phyloP scores from a whole-genome alignment of 176 grass and related monocot genomes.

The Carex littledalei region DNA sequence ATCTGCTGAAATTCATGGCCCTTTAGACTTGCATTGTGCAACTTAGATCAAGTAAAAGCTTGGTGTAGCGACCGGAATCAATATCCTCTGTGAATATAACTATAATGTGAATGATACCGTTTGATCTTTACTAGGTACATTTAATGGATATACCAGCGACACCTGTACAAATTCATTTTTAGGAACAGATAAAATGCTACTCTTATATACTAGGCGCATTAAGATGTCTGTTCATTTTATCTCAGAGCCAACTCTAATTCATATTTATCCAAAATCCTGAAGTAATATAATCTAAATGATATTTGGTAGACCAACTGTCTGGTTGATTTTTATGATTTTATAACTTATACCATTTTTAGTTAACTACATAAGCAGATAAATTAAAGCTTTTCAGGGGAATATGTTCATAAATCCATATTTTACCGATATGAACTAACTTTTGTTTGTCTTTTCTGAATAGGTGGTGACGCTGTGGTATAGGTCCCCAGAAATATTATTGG shows the following conservation, averaged over 20 bases:
- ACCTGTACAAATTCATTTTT: neutral
- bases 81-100: neutral
- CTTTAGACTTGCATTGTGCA: neutral
- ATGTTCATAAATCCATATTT: neutral
- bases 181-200: neutral
- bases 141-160: too few species aligned
- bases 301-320: neutral
- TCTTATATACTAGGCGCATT: neutral
- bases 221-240: neutral
- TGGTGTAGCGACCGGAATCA: neutral
- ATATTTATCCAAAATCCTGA: neutral
- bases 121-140: neutral
- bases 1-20: neutral
- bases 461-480: constrained; percentile 97
- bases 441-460: constrained; percentile 27
- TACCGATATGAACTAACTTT: neutral
- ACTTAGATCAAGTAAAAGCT: neutral
- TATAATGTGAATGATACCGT: neutral
- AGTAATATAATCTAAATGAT: neutral
- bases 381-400: constrained; percentile 1
- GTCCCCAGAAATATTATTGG: constrained; percentile 91
- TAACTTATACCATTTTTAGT: neutral
- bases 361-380: neutral
- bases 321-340: neutral
- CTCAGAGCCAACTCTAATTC: neutral